phyloP scores from a whole-genome alignment of 345 rosid genomes.

The Kernera saxatilis region DNA sequence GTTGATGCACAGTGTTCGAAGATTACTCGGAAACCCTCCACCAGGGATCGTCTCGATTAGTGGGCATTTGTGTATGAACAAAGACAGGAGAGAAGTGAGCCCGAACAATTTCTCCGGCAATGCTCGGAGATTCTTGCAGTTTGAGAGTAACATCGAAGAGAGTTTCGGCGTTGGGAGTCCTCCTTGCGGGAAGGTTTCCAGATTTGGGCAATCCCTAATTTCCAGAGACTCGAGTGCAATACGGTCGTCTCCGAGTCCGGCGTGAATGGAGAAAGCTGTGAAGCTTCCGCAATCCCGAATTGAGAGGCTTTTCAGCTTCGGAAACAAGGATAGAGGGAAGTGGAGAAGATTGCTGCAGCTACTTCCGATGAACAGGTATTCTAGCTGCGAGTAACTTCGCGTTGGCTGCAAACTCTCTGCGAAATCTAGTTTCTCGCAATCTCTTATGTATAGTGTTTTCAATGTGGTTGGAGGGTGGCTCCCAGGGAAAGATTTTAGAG shows the following conservation, averaged over 20 bases:
- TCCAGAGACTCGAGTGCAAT: conserved; percentile 20
- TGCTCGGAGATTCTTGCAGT: conserved; percentile 30
- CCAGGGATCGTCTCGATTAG: conserved; percentile 21
- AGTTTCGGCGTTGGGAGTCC: conserved; percentile 35
- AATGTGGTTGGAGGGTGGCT: conserved; percentile 20
- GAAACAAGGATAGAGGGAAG: conserved; percentile 25
- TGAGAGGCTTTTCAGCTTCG: conserved; percentile 31
- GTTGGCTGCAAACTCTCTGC: conserved; percentile 19
- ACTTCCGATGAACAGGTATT: conserved; percentile 27
- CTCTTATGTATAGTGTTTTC: conserved; percentile 28
- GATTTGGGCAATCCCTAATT: conserved; percentile 35
- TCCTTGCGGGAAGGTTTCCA: conserved; percentile 21
- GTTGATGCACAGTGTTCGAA: conserved; percentile 27
- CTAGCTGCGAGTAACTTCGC: conserved; percentile 24
- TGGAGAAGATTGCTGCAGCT: conserved; percentile 30
- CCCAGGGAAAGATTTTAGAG: conserved; percentile 24
- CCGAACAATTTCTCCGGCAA: conserved; percentile 33
- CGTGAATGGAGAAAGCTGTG: conserved; percentile 12
- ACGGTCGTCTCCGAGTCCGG: conserved; percentile 28
- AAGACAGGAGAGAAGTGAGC: conserved; percentile 29
- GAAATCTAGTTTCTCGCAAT: conserved; percentile 33
- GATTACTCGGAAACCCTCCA: conserved; percentile 32
- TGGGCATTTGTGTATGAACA: conserved; percentile 32
- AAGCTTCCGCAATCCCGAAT: conserved; percentile 28
- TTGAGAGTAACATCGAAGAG: conserved; percentile 28